Percentiles rank a stretch among this genome's conserved stretches.
Conservation (phyloP, 148 eudicot genomes). For the Mesembryanthemum crystallinum region DNA sequence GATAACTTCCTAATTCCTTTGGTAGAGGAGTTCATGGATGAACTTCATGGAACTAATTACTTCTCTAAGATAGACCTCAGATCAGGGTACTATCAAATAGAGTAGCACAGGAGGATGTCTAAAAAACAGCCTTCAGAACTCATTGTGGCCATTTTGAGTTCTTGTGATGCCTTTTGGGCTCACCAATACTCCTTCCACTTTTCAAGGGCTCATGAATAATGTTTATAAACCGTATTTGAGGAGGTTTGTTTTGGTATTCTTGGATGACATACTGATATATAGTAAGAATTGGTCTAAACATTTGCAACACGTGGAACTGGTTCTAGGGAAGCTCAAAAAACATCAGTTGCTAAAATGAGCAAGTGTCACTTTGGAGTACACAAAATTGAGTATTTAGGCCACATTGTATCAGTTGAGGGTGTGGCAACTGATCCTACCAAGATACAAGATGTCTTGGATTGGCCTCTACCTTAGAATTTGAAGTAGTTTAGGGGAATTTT, state of each 20-base stretch:
- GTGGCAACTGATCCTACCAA: constrained; percentile 7
- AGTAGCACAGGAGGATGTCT: too few species aligned
- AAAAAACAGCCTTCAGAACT: too few species aligned
- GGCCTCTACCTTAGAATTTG: not conserved
- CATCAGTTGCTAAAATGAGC: not conserved
- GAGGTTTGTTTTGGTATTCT: not conserved
- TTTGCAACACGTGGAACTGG: not conserved
- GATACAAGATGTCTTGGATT: not conserved
- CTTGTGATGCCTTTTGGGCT: too few species aligned
- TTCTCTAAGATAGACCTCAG: too few species aligned
- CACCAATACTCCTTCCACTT: not conserved
- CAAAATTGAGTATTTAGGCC: not conserved
- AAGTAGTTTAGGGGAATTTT: not conserved
- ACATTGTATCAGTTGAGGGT: not conserved
- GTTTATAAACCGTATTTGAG: not conserved
- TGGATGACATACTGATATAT: not conserved
- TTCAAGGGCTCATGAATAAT: not conserved
- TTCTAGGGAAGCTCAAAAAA: not conserved
- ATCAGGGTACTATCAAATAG: too few species aligned
- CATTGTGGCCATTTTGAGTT: too few species aligned
- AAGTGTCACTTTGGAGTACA: not conserved
- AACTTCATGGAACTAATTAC: too few species aligned
- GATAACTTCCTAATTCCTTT: too few species aligned
- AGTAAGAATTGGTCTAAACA: not conserved
- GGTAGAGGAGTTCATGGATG: too few species aligned